Evolutionary conservation across 2,329 filamentous ascomycete species (phyloP), one percentile per base, ranked within the genome.

Genomic region (Xylaria sp.): DNA sequence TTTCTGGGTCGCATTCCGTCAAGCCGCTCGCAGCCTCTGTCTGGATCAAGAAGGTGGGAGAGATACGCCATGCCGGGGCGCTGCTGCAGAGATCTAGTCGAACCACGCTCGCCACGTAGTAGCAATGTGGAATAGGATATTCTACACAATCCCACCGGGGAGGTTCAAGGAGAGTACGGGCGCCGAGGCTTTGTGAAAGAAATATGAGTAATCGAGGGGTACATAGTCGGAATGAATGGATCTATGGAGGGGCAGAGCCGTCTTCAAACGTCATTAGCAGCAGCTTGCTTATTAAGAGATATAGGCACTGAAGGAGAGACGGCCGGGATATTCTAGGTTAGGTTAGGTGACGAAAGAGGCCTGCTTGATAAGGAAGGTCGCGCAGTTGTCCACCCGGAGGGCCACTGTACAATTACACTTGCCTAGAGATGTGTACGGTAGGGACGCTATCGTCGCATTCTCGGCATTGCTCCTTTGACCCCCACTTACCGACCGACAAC

Each of bases 1-100:
- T 66, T 66, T 36, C 69, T 48, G 59, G 63, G 68, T 74, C 69
- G 70, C 44, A 74, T 74, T 73, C 74, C 74, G 71, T 38, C 68
- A 68, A 63, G 68, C 72, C 73, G 72, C 69, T 63, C 59, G 72
- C 70, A 71, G 70, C 69, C 63, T 66, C 48, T 59, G 57, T 67
- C 72, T 71, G 60, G 66, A 76, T 75, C 65, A 40, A 76, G 74
- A 75, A 75, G 73, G 74, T 75, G 74, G 49, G 61, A 68, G 63
- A 65, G 40, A 48, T 57, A 53, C 36, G 54, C 36, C 56, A 64
- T 58, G 60, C 31, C 53, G 57, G 44, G 64, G 59, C 64, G 49
- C 64, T 67, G 49, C 64, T 67, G 65, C 54, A 58, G 59, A 57
- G 40, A 26, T 53, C 57, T 15, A 40, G 67, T 67, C 68, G 49